These are phyloP conservation scores for Echites panduratus DNA, from an alignment of 257 asterid genomes.

Conservation along the genomic window DNA sequence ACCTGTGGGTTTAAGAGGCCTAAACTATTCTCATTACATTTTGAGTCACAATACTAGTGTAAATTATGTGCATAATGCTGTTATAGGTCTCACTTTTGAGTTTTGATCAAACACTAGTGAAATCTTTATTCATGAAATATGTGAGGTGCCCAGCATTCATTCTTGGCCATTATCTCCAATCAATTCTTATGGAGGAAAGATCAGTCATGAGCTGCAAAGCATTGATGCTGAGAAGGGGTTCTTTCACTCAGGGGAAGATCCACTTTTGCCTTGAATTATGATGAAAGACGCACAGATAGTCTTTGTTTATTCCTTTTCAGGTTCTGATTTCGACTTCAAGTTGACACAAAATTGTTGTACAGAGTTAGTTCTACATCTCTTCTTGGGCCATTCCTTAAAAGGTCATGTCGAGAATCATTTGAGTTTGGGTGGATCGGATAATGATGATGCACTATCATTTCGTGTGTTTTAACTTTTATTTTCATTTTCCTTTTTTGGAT, in stretches of 20 bases:
- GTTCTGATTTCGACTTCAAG: not conserved
- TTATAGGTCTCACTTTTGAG: not conserved
- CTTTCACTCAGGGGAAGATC: not conserved
- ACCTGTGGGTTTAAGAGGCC: constrained; percentile 6
- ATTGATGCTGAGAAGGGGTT: constrained; percentile 14
- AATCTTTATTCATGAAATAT: not conserved
- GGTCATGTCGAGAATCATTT: not conserved
- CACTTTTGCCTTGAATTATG: too few species aligned
- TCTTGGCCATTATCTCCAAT: not conserved
- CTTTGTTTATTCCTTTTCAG: not conserved
- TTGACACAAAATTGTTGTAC: not conserved
- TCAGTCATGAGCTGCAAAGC: constrained; percentile 20
- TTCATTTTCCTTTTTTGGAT: not conserved
- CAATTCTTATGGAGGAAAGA: constrained; percentile 4
- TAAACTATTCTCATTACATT: constrained; percentile 2
- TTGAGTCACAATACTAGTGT: constrained; percentile 9
- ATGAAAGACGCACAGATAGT: too few species aligned
- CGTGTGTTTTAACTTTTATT: not conserved
- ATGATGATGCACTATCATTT: not conserved
- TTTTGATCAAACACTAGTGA: not conserved
- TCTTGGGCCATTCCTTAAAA: not conserved
- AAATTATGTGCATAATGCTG: constrained; percentile 12
- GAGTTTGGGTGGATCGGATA: not conserved
- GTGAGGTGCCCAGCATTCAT: not conserved
- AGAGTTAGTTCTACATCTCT: not conserved